Base-by-base conservation (phyloP, 176 grass and related monocot genomes). In the Oryza glaberrima region DNA sequence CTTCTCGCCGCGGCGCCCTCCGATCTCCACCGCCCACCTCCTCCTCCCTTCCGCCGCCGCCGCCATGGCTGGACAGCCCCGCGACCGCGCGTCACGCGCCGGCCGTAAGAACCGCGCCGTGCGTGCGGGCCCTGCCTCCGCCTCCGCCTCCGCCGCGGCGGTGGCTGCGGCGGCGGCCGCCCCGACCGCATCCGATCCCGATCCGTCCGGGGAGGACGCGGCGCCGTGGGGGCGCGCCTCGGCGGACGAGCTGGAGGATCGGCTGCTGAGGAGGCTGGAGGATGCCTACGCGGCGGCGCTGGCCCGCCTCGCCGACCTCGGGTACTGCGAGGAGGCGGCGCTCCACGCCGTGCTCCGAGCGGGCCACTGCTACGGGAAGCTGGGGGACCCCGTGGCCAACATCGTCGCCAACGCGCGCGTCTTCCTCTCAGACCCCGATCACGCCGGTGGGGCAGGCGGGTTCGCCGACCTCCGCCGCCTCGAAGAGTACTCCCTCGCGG, bases 401-500 rank as follows among this genome's bases (percentile, higher is more conserved):
- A 98, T 98, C 86, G 85, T 96, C 40, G 90, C 86, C 25, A 94
- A 96, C 76, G 85, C 96, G 20, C 40, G 88, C 66, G 67, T 73
- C 54, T 90, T 88, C 72, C 92, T 98, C 48, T 89, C 85, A 66
- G 69, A 92, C 9, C 89, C 89, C 0, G 83, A 34, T 30, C 74
- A 78, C 20, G 16, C 88, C 14, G 72, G 35, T 47, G 72, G 22
- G 11, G n/a, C 36, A 17, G 83, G 88, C 0, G 90, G 87, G 6
- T 98, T 98, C 84, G 83, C 93, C 4, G 91, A 98, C 44, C 96
- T 96, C 56, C 90, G 96, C 47, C 91, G 88, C 32, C 88, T 95
- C 3, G 83, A 96, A 91, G 96, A 98, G 22, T 95, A 98, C 76
- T 98, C 96, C 56, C 91, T 98, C 6, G 90, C 91, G 4, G 93